These are phyloP conservation scores for Dactylellina sp. DNA, from an alignment of 2,329 filamentous ascomycete species.

Conservation along the genomic window DNA sequence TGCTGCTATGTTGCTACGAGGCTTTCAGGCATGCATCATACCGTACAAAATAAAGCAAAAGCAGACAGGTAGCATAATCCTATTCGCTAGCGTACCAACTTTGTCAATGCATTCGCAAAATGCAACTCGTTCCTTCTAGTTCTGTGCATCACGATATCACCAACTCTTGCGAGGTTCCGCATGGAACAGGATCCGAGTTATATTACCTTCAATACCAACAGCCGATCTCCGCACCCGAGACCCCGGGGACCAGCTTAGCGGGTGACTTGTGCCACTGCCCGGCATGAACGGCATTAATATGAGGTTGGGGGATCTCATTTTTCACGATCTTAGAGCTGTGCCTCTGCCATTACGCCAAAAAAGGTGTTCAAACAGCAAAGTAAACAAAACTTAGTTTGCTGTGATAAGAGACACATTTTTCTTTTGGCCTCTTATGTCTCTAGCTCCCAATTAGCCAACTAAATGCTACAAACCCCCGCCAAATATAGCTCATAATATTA, in stretches of 20 bases:
- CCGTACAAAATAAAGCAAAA: too few relatives aligned
- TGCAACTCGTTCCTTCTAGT: too few relatives aligned
- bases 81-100: background rate
- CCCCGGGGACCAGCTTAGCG: constrained; percentile 22
- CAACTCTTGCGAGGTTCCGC: background rate
- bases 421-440: too few relatives aligned
- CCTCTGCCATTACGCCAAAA: too few relatives aligned
- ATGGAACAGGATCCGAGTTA: constrained; percentile 3
- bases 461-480: background rate
- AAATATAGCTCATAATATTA: background rate
- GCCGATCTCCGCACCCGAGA: constrained; percentile 5
- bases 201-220: background rate
- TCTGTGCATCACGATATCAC: too few relatives aligned
- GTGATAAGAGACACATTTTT: too few relatives aligned
- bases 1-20: background rate
- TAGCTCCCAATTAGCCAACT: background rate
- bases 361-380: background rate
- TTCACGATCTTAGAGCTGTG: background rate
- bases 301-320: too few relatives aligned
- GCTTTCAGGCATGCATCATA: too few relatives aligned
- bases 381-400: too few relatives aligned
- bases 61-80: too few relatives aligned
- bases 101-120: background rate
- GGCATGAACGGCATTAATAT: constrained; percentile 9
- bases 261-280: constrained; percentile 25